phyloP scores from a whole-genome alignment of 768 basidiomycete species.

The Boletus edulis region DNA sequence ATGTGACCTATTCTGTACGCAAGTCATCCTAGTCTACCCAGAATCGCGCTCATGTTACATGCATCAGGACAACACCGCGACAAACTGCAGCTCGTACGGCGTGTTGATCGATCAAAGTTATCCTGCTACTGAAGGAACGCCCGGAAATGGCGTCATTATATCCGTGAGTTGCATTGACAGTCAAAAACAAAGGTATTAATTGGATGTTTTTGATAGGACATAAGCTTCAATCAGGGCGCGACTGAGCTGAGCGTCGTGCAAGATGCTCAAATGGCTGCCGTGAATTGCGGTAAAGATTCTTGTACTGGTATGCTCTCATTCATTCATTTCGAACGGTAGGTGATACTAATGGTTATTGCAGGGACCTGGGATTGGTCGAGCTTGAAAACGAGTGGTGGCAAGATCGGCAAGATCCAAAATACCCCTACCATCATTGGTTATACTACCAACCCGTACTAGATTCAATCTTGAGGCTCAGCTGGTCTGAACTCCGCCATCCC shows the following conservation, averaged over 20 bases:
- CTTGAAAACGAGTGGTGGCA: constrained; percentile 45
- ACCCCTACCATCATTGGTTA: constrained; percentile 34
- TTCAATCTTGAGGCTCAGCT: neutral
- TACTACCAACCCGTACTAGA: constrained; percentile 13
- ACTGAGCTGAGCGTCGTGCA: constrained; percentile 43
- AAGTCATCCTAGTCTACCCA: neutral
- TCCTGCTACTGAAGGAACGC: constrained; percentile 47
- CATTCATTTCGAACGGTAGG: neutral
- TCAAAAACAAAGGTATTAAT: neutral
- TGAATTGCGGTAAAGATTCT: constrained; percentile 53
- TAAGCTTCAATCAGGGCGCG: constrained; percentile 44
- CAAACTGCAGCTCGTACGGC: constrained; percentile 47
- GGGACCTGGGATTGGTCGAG: constrained; percentile 53
- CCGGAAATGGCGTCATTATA: constrained; percentile 55
- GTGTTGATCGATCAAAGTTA: constrained; percentile 66
- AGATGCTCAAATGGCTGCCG: constrained; percentile 45
- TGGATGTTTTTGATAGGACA: constrained; percentile 32
- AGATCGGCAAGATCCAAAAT: constrained; percentile 34
- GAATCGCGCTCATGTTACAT: neutral
- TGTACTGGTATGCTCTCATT: constrained; percentile 42
- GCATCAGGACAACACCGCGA: constrained; percentile 53
- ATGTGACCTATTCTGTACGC: constrained; percentile 48
- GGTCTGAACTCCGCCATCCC: neutral
- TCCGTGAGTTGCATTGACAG: constrained; percentile 41
- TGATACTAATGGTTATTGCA: constrained; percentile 11